These are phyloP conservation scores for Ogataea methylovora DNA, from an alignment of 805 yeast species.

Conservation along the genomic window DNA sequence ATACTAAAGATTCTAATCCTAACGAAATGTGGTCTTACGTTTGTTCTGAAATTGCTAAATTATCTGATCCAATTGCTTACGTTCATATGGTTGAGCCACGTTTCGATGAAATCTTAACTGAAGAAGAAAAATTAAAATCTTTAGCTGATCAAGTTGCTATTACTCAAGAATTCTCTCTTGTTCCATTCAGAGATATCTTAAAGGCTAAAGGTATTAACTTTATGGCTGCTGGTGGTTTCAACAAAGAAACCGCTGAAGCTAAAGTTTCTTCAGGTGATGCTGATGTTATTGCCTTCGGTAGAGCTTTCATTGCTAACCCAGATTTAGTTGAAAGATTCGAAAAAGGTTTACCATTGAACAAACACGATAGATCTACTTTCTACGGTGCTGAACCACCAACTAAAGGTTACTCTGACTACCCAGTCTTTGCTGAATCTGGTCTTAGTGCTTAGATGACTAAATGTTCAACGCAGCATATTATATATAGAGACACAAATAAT, in stretches of 20 bases:
- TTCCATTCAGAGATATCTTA: conserved; percentile 47
- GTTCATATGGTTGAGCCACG: conserved; percentile 48
- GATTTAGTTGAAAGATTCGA: conserved; percentile 31
- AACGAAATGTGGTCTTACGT: conserved; percentile 30
- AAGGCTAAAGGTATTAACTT: conserved; percentile 20
- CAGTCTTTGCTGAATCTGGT: neutral
- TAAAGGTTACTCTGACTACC: conserved; percentile 1
- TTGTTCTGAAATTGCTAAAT: conserved; percentile 27
- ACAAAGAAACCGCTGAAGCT: conserved; percentile 17
- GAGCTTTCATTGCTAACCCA: conserved; percentile 37
- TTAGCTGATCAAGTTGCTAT: conserved; percentile 10
- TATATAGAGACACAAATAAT: too few relatives aligned
- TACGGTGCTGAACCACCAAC: conserved; percentile 17
- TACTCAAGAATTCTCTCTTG: conserved; percentile 1
- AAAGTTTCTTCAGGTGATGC: conserved; percentile 14
- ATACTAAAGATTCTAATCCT: conserved; percentile 29
- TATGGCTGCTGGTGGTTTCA: conserved; percentile 18
- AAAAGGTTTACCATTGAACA: conserved; percentile 26
- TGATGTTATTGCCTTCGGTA: conserved; percentile 32
- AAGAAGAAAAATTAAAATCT: conserved; percentile 7
- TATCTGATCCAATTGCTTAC: conserved; percentile 23
- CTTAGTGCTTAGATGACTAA: too few relatives aligned
- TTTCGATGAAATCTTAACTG: conserved; percentile 46
- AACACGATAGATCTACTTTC: conserved; percentile 32
- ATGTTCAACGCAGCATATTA: too few relatives aligned